phyloP scores from a whole-genome alignment of 805 yeast genomes.

The Clavispora phyllophila region DNA sequence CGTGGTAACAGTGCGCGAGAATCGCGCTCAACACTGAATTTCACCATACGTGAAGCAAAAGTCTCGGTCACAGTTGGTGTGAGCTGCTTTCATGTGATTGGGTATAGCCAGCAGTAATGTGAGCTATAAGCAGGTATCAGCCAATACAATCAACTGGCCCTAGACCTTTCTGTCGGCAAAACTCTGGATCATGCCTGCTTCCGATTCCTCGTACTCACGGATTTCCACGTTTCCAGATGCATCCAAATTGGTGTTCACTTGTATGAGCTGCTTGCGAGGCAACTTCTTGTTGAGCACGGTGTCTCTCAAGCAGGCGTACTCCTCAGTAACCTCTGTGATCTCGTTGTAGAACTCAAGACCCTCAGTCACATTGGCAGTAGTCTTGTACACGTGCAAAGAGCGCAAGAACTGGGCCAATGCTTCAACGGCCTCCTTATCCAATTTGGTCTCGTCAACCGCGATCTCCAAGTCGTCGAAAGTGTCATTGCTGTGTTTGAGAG shows the following conservation, averaged over 20 bases:
- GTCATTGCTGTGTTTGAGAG: slow-evolving; percentile 44
- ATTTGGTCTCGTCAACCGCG: slow-evolving; percentile 54
- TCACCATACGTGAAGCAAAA: too few relatives aligned
- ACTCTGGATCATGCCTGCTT: slow-evolving; percentile 73
- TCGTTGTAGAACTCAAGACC: slow-evolving; percentile 63
- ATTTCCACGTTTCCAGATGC: slow-evolving; percentile 45
- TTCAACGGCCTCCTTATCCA: slow-evolving; percentile 63
- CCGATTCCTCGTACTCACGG: slow-evolving; percentile 70
- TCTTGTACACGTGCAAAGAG: slow-evolving; percentile 73
- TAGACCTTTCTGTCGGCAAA: slow-evolving; percentile 49
- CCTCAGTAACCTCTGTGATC: slow-evolving; percentile 63
- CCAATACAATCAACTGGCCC: too few relatives aligned
- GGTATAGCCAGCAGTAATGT: too few relatives aligned
- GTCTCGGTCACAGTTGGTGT: too few relatives aligned
- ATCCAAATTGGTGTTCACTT: slow-evolving; percentile 61
- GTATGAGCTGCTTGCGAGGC: slow-evolving; percentile 82
- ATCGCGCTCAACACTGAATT: too few relatives aligned
- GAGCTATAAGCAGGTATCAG: too few relatives aligned
- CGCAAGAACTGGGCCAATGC: slow-evolving; percentile 68
- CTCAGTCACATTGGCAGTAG: slow-evolving; percentile 63
- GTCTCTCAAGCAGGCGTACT: slow-evolving; percentile 61
- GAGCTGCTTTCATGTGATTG: too few relatives aligned
- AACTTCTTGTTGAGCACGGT: slow-evolving; percentile 64
- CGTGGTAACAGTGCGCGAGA: too few relatives aligned
- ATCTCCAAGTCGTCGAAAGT: slow-evolving; percentile 57